Conservation (phyloP, 495 filamentous ascomycete genomes). For the Talaromyces borbonicus region DNA sequence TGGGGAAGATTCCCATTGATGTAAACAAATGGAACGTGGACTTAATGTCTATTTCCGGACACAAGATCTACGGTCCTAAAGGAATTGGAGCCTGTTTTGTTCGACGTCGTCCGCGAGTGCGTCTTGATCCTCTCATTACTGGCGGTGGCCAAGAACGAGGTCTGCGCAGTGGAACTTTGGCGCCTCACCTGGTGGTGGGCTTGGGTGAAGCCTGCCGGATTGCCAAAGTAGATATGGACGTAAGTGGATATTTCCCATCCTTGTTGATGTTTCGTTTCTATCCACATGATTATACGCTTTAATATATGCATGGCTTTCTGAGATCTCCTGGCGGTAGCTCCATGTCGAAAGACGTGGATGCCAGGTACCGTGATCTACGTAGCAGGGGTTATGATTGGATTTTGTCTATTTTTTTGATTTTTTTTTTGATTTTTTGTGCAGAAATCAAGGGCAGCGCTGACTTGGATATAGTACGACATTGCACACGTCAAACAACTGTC, state of each 20-base stretch:
- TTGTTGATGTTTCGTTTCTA: slow-evolving; percentile 7
- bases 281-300: slow-evolving; percentile 42
- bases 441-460: slow-evolving; percentile 19
- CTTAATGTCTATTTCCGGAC: slow-evolving; percentile 96
- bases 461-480: slow-evolving; percentile 65
- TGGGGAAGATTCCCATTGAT: slow-evolving; percentile 93
- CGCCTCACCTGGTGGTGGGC: slow-evolving; percentile 79
- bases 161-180: slow-evolving; percentile 84
- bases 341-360: slow-evolving; percentile 26
- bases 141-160: slow-evolving; percentile 95
- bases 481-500: slow-evolving; percentile 75
- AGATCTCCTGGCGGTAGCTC: slow-evolving; percentile 34
- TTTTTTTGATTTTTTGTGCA: not conserved
- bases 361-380: slow-evolving; percentile 34
- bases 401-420: slow-evolving; percentile 5
- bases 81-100: slow-evolving; percentile 96
- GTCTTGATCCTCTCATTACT: slow-evolving; percentile 90
- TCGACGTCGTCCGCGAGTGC: slow-evolving; percentile 79
- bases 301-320: slow-evolving; percentile 52
- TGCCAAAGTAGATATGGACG: slow-evolving; percentile 76
- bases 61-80: slow-evolving; percentile 98
- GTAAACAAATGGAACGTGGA: slow-evolving; percentile 97
- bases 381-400: slow-evolving; percentile 43
- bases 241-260: slow-evolving; percentile 37
- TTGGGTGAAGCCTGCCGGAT: slow-evolving; percentile 95